Evolutionary conservation across 176 grass and related monocot species (phyloP).

Genomic region (Avena atlantica): DNA sequence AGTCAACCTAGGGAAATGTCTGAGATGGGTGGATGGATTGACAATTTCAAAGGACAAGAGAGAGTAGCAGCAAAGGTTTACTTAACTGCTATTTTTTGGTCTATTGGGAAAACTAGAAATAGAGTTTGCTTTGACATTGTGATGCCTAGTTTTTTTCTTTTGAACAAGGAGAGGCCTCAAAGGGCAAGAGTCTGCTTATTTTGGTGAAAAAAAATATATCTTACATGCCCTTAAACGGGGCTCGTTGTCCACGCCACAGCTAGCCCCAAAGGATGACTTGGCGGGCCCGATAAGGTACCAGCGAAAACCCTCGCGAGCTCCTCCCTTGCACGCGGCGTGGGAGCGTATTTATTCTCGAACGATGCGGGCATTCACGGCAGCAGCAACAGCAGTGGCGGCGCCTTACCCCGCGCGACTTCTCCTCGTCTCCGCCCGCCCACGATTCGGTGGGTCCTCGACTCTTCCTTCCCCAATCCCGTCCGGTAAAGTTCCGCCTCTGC

Average conservation of each 20-base stretch:
- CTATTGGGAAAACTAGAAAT: no score
- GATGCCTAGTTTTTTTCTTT: no score
- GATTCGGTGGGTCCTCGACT: constrained; percentile 32
- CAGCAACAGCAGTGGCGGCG: constrained; percentile 54
- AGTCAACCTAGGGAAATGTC: no score
- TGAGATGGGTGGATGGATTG: no score
- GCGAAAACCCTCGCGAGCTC: background rate
- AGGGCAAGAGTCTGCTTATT: no score
- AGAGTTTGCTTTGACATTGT: no score
- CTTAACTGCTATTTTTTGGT: no score
- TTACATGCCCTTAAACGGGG: no score
- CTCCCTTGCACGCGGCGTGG: background rate
- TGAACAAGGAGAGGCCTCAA: no score
- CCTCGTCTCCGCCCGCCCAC: constrained; percentile 6
- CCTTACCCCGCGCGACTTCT: constrained; percentile 31
- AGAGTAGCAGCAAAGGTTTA: no score
- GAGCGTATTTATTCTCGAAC: constrained; percentile 43
- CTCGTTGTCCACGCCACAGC: background rate
- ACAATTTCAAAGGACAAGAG: no score
- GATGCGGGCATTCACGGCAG: constrained; percentile 51
- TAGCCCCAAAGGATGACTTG: background rate
- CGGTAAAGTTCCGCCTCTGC: background rate
- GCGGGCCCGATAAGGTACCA: constrained; percentile 26
- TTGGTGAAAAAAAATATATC: no score
- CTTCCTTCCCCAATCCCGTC: background rate